Conservation (phyloP, 768 basidiomycete species). For the Daedaleopsis nitida region DNA sequence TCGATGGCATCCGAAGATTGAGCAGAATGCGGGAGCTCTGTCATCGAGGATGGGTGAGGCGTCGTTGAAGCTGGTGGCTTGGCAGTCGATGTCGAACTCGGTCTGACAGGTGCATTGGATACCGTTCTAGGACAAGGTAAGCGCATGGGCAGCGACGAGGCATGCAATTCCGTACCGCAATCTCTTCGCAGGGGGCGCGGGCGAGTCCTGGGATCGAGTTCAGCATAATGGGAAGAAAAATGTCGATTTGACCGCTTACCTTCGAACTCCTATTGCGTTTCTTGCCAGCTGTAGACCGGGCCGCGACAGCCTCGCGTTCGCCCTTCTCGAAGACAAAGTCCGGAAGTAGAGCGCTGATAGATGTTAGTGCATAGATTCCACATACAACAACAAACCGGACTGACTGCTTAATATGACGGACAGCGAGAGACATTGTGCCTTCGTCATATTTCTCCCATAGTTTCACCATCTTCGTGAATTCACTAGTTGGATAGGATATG, state of each 20-base stretch:
- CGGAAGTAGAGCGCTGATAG: constrained; percentile 61
- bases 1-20: constrained; percentile 8
- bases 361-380: background rate
- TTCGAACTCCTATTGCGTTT: constrained; percentile 57
- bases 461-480: constrained; percentile 93
- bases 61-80: background rate
- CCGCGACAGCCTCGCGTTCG: constrained; percentile 68
- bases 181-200: constrained; percentile 15
- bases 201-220: constrained; percentile 12
- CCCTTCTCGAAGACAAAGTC: constrained; percentile 82
- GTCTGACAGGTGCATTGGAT: background rate
- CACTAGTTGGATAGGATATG: constrained; percentile 94
- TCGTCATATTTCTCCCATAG: constrained; percentile 95
- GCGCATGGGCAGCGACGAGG: background rate
- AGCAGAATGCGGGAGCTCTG: constrained; percentile 13
- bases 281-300: constrained; percentile 52
- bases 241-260: constrained; percentile 2
- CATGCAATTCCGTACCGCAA: constrained; percentile 1
- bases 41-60: background rate
- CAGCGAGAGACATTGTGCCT: constrained; percentile 87
- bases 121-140: constrained; percentile 1
- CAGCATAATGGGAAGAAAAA: background rate
- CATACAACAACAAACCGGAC: constrained; percentile 29
- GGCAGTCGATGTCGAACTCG: constrained; percentile 1
- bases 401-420: constrained; percentile 88